Evolutionary conservation across 805 yeast genomes (phyloP).

Genomic region (Lachancea nothofagi): DNA sequence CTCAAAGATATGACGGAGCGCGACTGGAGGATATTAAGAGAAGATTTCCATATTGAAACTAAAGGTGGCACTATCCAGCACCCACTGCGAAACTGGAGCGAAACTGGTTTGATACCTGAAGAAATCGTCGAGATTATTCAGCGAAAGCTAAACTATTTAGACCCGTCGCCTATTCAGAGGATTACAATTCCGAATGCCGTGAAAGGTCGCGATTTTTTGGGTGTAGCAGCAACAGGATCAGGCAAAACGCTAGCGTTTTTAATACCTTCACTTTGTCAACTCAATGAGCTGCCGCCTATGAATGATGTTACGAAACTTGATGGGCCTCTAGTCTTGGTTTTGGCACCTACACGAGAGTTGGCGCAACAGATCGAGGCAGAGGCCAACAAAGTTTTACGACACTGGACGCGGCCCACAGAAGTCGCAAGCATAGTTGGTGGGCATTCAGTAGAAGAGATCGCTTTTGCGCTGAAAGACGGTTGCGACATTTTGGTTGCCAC

Average conservation of each 20-base stretch:
- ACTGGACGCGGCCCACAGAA: slow-evolving; percentile 36
- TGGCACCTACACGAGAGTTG: slow-evolving; percentile 92
- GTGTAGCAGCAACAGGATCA: slow-evolving; percentile 94
- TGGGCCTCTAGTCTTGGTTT: slow-evolving; percentile 67
- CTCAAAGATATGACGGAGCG: slow-evolving; percentile 62
- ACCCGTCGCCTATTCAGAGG: slow-evolving; percentile 89
- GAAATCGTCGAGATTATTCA: slow-evolving; percentile 36
- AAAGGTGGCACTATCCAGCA: slow-evolving; percentile 40
- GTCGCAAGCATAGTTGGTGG: slow-evolving; percentile 83
- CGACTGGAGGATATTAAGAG: slow-evolving; percentile 86
- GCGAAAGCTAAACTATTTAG: slow-evolving; percentile 41
- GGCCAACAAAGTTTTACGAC: slow-evolving; percentile 45
- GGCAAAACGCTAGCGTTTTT: slow-evolving; percentile 88
- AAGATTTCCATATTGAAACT: slow-evolving; percentile 63
- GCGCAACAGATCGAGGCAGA: slow-evolving; percentile 81
- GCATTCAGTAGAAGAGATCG: slow-evolving; percentile 72
- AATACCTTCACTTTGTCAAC: slow-evolving; percentile 61
- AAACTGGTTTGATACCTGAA: slow-evolving; percentile 44
- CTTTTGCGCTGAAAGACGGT: slow-evolving; percentile 49
- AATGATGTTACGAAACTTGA: slow-evolving; percentile 45
- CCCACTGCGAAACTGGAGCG: slow-evolving; percentile 75
- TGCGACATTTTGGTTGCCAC: slow-evolving; percentile 86
- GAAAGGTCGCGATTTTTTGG: slow-evolving; percentile 60
- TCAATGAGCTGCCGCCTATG: slow-evolving; percentile 42
- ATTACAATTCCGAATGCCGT: slow-evolving; percentile 74